A percentile compares a stretch with the other conserved stretches of the same genome.
Evolutionary conservation across 169 alveolate genomes (phyloP).

Genomic region (Plasmodium cynomolgi): DNA sequence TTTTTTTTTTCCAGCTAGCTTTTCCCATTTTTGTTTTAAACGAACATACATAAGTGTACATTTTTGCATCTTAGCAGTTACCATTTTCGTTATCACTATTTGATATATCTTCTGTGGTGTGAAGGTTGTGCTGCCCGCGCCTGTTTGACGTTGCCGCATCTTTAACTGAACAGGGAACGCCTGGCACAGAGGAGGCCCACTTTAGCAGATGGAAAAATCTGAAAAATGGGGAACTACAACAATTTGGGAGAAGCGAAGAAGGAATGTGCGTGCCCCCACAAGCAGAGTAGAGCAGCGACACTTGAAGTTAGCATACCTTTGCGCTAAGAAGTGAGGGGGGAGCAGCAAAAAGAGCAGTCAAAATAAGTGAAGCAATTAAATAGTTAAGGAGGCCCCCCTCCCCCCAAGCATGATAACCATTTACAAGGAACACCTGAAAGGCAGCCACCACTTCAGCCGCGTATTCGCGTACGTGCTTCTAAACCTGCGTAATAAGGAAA

Average conservation of each 20-base stretch:
- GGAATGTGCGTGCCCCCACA: conserved; percentile 1
- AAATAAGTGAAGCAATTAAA: neutral
- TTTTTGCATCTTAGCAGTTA: neutral
- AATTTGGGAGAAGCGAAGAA: neutral
- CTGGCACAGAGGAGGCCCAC: neutral
- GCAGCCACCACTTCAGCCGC: conserved; percentile 35
- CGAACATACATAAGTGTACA: neutral
- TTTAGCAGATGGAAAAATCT: neutral
- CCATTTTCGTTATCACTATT: neutral
- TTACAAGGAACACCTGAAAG: conserved; percentile 51
- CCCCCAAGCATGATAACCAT: conserved; percentile 39
- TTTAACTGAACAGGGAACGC: neutral
- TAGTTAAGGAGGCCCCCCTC: neutral
- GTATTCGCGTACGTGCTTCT: conserved; percentile 50
- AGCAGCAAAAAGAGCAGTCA: neutral
- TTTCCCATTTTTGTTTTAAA: neutral
- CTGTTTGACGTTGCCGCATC: neutral
- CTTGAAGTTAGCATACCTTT: neutral
- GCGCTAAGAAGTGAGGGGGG: neutral
- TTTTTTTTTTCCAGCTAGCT: neutral
- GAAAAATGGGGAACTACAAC: neutral
- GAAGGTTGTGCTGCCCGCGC: neutral
- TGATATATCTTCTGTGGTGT: neutral
- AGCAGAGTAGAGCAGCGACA: neutral
- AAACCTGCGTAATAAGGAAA: conserved; percentile 42